Base-by-base conservation (phyloP, 257 asterid genomes). In the Striga asiatica region DNA sequence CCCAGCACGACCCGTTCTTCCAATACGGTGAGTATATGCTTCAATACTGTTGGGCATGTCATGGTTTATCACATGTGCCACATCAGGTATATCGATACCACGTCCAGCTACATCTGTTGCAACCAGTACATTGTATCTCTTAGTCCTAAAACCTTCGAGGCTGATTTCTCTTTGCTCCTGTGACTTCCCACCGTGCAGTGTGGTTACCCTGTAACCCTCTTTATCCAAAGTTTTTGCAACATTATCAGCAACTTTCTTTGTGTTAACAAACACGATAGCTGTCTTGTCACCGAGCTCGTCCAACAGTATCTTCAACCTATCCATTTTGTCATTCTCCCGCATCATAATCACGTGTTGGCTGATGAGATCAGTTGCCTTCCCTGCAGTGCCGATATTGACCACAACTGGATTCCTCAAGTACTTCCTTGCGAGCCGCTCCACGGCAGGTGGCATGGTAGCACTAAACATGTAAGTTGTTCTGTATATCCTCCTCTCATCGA, bases 21-120 rank as follows among this genome's bases (percentile, higher is more conserved):
- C 48, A 41, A 41, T 41, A 41, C 48, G 48, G 17, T 41, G 48
- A 7, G 48, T 41, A 22, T 41, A 41, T 13, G 48, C 48, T 41
- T 41, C 48, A 13, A 41, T 41, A 41, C 2, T 41, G 17, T 41
- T 41, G 17, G 48, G 48, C 48, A 41, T 41, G 8, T 41, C 48
- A 41, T 41, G 48, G 48, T 41, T 41, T 41, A 41, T 41, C 10
- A 41, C 48, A 41, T 41, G 48, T 6, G 48, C 48, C 48, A 41
- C 48, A 41, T 41, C 48, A 41, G 22, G 48, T 41, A 41, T 41
- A 41, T 41, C 48, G 8, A 41, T 41, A 41, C 48, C 48, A 16
- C 48, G 48, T 41, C 48, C 48, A 41, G 23, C 48, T 16, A 41
- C 48, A 41, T 41, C 48, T n/a, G 48, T 41, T 16, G 48, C 48